Evolutionary conservation across 1,139 yeast species (phyloP).

Genomic region (Suhomyces chickasaworum): DNA sequence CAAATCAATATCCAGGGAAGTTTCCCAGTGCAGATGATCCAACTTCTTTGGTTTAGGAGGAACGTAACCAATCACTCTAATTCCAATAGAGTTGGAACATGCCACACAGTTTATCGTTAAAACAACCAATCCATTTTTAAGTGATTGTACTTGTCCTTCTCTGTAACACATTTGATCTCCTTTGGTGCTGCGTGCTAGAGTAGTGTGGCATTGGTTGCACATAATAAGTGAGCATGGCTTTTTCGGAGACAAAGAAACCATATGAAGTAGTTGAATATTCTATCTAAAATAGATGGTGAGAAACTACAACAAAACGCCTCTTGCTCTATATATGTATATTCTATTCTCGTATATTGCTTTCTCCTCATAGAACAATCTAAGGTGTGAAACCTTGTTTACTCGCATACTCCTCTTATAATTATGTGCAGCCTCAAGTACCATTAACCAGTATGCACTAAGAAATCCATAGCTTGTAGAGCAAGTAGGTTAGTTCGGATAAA

Average conservation of each 20-base stretch:
- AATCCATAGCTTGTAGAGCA: neutral
- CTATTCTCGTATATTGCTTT: neutral
- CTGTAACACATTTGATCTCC: neutral
- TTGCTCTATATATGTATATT: neutral
- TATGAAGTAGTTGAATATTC: neutral
- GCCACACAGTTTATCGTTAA: constrained; percentile 16
- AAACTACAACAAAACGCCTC: neutral
- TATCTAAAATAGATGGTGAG: no score
- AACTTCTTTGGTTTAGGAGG: constrained; percentile 4
- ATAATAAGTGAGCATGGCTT: constrained; percentile 6
- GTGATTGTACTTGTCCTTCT: constrained; percentile 8
- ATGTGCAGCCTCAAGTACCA: neutral
- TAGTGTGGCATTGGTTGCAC: constrained; percentile 19
- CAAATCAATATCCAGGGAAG: constrained; percentile 11
- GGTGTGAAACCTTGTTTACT: neutral
- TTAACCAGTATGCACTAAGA: neutral
- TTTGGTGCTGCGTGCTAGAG: constrained; percentile 7
- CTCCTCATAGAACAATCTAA: neutral
- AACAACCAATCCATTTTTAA: constrained; percentile 10
- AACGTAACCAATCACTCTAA: constrained; percentile 17
- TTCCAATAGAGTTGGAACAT: constrained; percentile 22
- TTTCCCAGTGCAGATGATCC: neutral
- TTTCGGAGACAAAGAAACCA: neutral
- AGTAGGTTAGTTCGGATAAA: no score
- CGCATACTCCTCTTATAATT: neutral